Conservation (phyloP, 2,329 filamentous ascomycete species). For the Calonectria naviculata region DNA sequence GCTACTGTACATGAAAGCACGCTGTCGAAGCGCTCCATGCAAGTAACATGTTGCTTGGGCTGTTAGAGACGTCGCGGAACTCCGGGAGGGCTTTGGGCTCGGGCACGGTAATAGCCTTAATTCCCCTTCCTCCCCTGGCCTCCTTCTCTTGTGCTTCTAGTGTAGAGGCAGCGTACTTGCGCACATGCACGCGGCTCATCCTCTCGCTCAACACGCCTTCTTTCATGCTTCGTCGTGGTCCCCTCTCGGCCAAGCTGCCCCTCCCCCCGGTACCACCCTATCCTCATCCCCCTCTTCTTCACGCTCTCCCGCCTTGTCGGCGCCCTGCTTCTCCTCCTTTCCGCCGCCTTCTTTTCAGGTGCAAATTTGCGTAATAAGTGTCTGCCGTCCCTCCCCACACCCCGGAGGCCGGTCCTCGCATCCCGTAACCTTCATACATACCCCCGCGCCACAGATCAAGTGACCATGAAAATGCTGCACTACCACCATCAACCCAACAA, state of each 20-base stretch:
- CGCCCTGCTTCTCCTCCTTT: constrained; percentile 3
- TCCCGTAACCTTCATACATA: neutral
- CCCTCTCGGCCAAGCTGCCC: constrained; percentile 6
- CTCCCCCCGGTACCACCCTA: neutral
- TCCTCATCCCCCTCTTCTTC: neutral
- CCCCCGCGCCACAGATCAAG: constrained; percentile 30
- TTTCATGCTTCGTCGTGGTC: neutral
- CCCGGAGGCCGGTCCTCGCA: neutral
- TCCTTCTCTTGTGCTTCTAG: constrained; percentile 10
- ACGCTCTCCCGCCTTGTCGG: neutral
- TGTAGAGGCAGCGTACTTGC: neutral
- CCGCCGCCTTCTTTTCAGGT: constrained; percentile 5
- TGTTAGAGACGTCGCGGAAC: neutral
- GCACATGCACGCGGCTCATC: neutral
- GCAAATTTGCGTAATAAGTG: neutral
- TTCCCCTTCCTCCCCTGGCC: constrained; percentile 25
- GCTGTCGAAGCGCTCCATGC: constrained; percentile 4
- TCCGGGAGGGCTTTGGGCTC: constrained; percentile 2
- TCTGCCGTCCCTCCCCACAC: neutral
- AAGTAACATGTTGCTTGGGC: neutral
- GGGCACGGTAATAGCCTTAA: constrained; percentile 33
- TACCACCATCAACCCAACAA: constrained; percentile 23
- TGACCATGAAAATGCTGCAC: constrained; percentile 25
- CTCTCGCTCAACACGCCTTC: constrained; percentile 12
- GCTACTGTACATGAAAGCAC: constrained; percentile 1